phyloP scores from a whole-genome alignment of 169 alveolate genomes.

The Eimeria falciformis region DNA sequence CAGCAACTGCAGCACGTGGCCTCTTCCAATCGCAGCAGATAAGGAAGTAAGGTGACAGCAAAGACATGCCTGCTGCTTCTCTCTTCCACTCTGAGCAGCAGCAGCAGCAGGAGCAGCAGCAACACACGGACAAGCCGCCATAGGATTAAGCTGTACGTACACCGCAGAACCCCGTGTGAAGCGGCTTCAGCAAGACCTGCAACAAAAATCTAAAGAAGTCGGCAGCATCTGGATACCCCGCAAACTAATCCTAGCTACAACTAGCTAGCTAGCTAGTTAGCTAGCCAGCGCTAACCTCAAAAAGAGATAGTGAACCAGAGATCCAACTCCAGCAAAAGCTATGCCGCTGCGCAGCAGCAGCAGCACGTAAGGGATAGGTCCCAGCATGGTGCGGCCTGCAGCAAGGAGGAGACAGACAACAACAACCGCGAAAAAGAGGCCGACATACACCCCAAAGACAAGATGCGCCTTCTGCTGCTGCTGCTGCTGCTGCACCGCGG shows the following conservation, averaged over 20 bases:
- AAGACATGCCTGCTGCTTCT: constrained; percentile 46
- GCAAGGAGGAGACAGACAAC: background rate
- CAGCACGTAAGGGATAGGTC: constrained; percentile 32
- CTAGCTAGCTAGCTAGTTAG: background rate
- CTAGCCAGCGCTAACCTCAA: constrained; percentile 30
- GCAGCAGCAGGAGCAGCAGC: constrained; percentile 47
- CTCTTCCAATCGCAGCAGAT: constrained; percentile 38
- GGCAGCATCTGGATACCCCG: too few species aligned
- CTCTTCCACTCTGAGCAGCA: constrained; percentile 50
- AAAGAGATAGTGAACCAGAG: constrained; percentile 25
- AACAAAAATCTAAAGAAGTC: too few species aligned
- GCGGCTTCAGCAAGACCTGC: too few species aligned
- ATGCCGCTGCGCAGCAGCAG: constrained; percentile 59
- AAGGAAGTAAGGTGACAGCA: constrained; percentile 23
- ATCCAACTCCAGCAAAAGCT: constrained; percentile 14
- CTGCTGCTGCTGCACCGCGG: constrained; percentile 54
- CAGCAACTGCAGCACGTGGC: constrained; percentile 61
- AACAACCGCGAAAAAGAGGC: background rate
- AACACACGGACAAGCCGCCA: background rate
- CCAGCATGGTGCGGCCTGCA: background rate
- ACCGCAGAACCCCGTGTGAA: background rate
- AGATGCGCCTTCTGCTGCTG: constrained; percentile 39
- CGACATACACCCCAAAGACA: constrained; percentile 4
- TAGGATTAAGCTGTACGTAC: background rate
- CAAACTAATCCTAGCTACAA: background rate